Conservation (phyloP, 495 filamentous ascomycete genomes). For the Cercophora sp. region DNA sequence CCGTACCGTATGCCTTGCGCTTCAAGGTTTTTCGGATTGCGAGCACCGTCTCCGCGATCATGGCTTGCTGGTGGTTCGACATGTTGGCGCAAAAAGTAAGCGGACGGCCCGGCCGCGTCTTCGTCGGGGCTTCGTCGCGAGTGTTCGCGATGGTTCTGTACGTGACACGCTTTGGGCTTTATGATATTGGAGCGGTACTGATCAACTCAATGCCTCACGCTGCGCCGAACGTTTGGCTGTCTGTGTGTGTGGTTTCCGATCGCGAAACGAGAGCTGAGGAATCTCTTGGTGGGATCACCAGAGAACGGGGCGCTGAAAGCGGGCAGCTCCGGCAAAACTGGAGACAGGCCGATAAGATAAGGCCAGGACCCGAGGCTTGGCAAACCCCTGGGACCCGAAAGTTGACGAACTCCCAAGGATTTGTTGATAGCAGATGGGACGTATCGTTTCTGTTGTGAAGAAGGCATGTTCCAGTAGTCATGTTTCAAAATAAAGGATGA, state of each 20-base stretch:
- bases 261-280: not conserved
- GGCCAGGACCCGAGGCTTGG: too few species aligned
- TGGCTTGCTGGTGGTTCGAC: slow-evolving; percentile 31
- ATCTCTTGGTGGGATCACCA: not conserved
- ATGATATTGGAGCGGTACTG: not conserved
- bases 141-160: not conserved
- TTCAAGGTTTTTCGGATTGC: slow-evolving; percentile 25
- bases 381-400: too few species aligned
- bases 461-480: too few species aligned
- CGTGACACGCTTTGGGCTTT: too few species aligned
- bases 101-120: not conserved
- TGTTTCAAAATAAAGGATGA: too few species aligned
- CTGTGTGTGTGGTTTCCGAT: not conserved
- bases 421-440: too few species aligned
- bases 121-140: not conserved
- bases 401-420: too few species aligned
- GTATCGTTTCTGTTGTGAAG: too few species aligned
- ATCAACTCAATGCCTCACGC: not conserved
- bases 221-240: not conserved
- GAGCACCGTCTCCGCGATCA: slow-evolving; percentile 27
- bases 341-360: too few species aligned
- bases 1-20: slow-evolving; percentile 27
- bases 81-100: slow-evolving; percentile 11
- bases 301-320: not conserved
- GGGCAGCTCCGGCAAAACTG: slow-evolving; percentile 15